Evolutionary conservation across 1,284 basidiomycete species (phyloP).

Genomic region (Xerocomus minutiporus): DNA sequence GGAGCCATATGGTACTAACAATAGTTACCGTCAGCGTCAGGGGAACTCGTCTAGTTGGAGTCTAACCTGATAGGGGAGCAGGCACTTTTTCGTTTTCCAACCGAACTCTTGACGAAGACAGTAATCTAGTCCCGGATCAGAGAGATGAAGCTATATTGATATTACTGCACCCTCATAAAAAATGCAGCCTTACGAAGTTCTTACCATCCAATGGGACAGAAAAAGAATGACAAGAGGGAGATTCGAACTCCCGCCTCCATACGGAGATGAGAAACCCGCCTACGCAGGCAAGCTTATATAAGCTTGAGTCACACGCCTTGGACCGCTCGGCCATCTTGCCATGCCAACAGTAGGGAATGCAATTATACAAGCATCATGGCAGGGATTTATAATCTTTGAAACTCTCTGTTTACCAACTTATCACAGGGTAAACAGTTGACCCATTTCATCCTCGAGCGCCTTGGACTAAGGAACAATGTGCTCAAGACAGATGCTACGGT

Average conservation of each 20-base stretch:
- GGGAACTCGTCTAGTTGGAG: neutral
- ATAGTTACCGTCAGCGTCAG: neutral
- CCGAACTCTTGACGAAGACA: neutral
- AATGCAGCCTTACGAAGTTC: neutral
- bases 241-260: constrained; percentile 33
- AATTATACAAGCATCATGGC: neutral
- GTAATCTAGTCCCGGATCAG: too few relatives aligned
- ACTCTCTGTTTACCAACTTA: too few relatives aligned
- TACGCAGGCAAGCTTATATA: constrained; percentile 23
- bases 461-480: neutral
- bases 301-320: constrained; percentile 33
- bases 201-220: neutral
- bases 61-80: neutral
- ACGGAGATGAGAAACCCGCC: constrained; percentile 26
- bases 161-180: neutral
- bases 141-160: too few relatives aligned
- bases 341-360: neutral
- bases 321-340: constrained; percentile 33
- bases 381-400: neutral
- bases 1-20: neutral
- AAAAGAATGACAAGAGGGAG: constrained; percentile 31
- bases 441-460: neutral
- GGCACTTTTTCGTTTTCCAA: neutral
- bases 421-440: too few relatives aligned
- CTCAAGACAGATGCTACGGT: neutral